Base-by-base conservation (phyloP, 441 rosid genomes). In the Lepidium campestre region DNA sequence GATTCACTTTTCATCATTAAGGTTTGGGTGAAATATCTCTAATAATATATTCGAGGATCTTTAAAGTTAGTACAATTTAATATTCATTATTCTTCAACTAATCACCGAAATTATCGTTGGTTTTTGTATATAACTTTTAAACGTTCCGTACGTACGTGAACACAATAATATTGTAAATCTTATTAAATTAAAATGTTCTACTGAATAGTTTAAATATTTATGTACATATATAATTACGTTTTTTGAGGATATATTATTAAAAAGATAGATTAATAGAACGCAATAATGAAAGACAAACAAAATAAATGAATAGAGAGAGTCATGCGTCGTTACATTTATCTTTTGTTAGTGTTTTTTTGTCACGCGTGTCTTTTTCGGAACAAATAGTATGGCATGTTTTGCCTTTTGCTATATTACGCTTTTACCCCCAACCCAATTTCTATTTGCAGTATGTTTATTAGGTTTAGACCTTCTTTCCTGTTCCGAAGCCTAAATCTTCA, bases 321-420 rank as follows among this genome's bases (percentile, higher is more conserved):
- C 76, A 72, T 72, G 76, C 76, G 76, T 72, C 42, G 54, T 72
- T 52, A 35, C 57, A 50, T 58, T 48, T 50, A 14, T 72, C 71
- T 57, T 65, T 72, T 22, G 66, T 12, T 71, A 64, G 71, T 71
- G 71, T 57, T 49, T 17, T 25, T 19, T 9, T 25, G 72, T 42
- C 76, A 72, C 61, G 76, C 76, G 67, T 52, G 67, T 72, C 76
- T 72, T 58, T 72, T 52, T 58, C 42, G 49, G 50, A 65, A 58
- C 67, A 58, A 58, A 72, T 62, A 72, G 62, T 66, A 14, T 66
- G 56, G 42, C 52, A 52, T 65, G 62, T 59, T 52, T 72, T 20
- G 42, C 62, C 67, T 66, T 72, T 72, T 58, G 2, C 2, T 14
- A 58, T 2, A 42, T 72, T 62, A 65, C 76, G 44, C 12, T 72